Conservation (phyloP, 306 rosid genomes). For the Gleditsia sinensis region DNA sequence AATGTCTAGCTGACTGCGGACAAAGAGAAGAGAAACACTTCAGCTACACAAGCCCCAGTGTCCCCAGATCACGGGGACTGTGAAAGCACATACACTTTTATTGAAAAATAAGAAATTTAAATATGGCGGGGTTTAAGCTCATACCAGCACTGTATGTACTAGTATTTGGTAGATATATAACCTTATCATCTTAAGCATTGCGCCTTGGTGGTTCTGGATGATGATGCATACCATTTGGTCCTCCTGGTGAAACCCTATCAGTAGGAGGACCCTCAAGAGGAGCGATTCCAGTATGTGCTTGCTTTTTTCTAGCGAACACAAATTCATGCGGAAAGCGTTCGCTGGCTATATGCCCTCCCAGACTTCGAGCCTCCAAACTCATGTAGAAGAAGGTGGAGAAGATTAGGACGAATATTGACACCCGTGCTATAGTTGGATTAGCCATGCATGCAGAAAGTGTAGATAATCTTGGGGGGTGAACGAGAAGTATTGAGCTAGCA, state of each 20-base stretch:
- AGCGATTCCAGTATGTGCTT: not conserved
- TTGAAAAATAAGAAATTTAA: not conserved
- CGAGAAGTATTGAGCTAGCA: too few species aligned
- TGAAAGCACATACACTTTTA: not conserved
- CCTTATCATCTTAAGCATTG: too few species aligned
- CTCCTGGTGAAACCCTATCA: constrained; percentile 31
- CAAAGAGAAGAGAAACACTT: too few species aligned
- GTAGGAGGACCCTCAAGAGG: too few species aligned
- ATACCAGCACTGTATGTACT: not conserved
- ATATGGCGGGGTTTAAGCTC: not conserved
- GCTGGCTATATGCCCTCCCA: too few species aligned
- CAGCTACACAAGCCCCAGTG: too few species aligned
- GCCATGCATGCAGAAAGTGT: constrained; percentile 16
- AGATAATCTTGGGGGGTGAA: too few species aligned
- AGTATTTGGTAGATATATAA: too few species aligned
- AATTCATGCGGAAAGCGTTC: constrained; percentile 20
- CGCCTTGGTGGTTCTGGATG: not conserved
- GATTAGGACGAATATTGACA: not conserved
- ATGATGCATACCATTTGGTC: constrained; percentile 37
- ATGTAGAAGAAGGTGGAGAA: not conserved
- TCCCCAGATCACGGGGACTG: not conserved
- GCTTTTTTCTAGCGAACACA: not conserved
- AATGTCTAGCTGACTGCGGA: too few species aligned
- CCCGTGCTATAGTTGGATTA: not conserved
- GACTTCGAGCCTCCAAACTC: constrained; percentile 33